Evolutionary conservation across 2,329 filamentous ascomycete species (phyloP).

Genomic region (Mycogone perniciosa): DNA sequence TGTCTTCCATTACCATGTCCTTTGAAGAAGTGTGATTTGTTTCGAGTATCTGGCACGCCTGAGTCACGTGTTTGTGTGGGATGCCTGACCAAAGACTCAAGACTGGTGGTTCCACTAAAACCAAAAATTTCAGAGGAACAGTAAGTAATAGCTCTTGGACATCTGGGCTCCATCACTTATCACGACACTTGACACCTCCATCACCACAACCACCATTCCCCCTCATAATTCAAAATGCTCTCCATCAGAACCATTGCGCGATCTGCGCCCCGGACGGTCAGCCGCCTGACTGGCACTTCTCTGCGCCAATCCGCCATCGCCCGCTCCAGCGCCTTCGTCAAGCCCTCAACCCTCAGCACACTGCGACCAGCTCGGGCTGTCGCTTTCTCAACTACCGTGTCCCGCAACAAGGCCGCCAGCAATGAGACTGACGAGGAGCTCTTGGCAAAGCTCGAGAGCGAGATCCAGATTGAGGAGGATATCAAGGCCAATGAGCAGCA

Average conservation of each 20-base stretch:
- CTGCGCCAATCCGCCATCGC: conserved; percentile 43
- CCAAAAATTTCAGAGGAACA: background rate
- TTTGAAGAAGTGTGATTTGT: too few species aligned
- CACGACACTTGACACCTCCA: conserved; percentile 4
- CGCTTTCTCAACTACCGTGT: conserved; percentile 38
- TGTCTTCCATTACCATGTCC: too few species aligned
- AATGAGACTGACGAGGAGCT: conserved; percentile 69
- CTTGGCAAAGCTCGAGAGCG: conserved; percentile 75
- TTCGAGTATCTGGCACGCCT: too few species aligned
- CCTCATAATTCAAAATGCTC: conserved; percentile 48
- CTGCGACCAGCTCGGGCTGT: conserved; percentile 34
- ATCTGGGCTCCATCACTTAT: conserved; percentile 12
- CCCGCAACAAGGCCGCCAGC: conserved; percentile 32
- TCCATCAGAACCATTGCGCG: conserved; percentile 61
- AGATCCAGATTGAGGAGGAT: conserved; percentile 77
- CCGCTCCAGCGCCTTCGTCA: conserved; percentile 44
- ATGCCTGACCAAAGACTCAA: too few species aligned
- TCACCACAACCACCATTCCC: conserved; percentile 21
- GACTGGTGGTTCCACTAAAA: too few species aligned
- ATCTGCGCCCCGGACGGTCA: conserved; percentile 57
- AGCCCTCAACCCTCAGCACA: conserved; percentile 33
- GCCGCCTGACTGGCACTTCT: conserved; percentile 49
- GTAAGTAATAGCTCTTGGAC: conserved; percentile 1
- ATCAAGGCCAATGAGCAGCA: conserved; percentile 66
- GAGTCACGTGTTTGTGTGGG: too few species aligned